Conservation (phyloP, 805 yeast species). For the Candida odintsovae region DNA sequence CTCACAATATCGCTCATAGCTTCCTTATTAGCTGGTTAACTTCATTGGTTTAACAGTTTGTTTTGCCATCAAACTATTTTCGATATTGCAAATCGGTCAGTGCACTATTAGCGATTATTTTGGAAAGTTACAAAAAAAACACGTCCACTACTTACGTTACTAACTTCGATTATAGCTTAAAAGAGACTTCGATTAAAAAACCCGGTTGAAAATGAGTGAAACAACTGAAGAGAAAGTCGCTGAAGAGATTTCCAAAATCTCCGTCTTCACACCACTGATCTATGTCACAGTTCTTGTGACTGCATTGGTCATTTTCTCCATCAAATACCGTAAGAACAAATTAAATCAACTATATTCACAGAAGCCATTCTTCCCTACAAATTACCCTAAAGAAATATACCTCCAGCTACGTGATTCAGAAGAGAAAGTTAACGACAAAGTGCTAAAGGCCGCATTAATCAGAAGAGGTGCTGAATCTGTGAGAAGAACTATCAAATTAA, state of each 20-base stretch:
- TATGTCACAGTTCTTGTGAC: conserved; percentile 66
- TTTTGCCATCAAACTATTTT: background rate
- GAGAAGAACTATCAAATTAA: conserved; percentile 74
- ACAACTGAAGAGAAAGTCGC: background rate
- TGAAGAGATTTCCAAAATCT: conserved; percentile 23
- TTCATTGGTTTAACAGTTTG: no score
- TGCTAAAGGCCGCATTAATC: conserved; percentile 61
- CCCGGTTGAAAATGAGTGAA: background rate
- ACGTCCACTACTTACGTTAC: no score
- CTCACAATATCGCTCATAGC: background rate
- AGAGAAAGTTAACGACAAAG: conserved; percentile 68
- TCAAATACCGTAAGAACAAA: conserved; percentile 56
- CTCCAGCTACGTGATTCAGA: conserved; percentile 46
- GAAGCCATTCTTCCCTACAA: conserved; percentile 69
- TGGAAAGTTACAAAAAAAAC: background rate
- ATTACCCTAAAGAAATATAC: conserved; percentile 61
- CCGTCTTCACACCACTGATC: conserved; percentile 66
- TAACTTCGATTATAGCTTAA: no score
- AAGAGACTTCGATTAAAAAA: no score
- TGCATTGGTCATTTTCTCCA: conserved; percentile 64
- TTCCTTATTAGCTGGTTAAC: background rate
- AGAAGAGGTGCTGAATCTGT: conserved; percentile 83
- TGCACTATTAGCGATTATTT: background rate
- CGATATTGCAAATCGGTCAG: background rate
- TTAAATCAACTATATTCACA: conserved; percentile 46